Evolutionary conservation across 1,284 basidiomycete species (phyloP).

Genomic region (Cerrena zonata): DNA sequence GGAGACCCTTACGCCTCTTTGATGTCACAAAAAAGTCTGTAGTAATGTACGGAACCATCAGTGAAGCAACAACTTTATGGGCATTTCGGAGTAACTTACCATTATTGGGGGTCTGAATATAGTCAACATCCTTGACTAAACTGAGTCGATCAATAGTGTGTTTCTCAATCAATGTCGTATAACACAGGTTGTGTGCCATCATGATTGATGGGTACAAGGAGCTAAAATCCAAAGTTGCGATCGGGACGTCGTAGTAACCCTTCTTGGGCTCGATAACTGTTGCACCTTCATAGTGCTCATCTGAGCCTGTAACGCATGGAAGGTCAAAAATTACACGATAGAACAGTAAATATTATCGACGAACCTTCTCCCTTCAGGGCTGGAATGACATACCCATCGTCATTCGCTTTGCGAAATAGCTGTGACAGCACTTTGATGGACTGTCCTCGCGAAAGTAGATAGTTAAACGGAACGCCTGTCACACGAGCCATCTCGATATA

Average conservation of each 20-base stretch:
- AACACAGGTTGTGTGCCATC: conserved; percentile 98
- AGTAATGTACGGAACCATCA: background rate
- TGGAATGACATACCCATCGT: conserved; percentile 83
- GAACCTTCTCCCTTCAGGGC: conserved; percentile 76
- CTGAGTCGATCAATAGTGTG: conserved; percentile 68
- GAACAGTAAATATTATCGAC: conserved; percentile 4
- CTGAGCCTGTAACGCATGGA: conserved; percentile 70
- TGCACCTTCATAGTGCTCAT: conserved; percentile 95
- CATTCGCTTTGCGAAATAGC: conserved; percentile 82
- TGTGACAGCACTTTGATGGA: conserved; percentile 96
- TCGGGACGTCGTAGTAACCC: conserved; percentile 90
- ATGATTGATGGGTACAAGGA: conserved; percentile 97
- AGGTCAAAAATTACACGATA: background rate
- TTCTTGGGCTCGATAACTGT: conserved; percentile 93
- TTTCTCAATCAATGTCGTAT: conserved; percentile 85
- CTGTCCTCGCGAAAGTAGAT: conserved; percentile 83
- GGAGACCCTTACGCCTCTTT: conserved; percentile 72
- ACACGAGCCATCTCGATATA: conserved; percentile 95
- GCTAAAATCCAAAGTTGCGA: conserved; percentile 94
- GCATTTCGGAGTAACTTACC: conserved; percentile 45
- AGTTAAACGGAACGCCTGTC: conserved; percentile 97
- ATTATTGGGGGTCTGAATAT: conserved; percentile 86
- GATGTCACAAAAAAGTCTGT: conserved; percentile 80
- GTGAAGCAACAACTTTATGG: background rate
- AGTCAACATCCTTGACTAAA: conserved; percentile 81